Base-by-base conservation (phyloP, 2,329 filamentous ascomycete genomes). In the Neonectria coccinea region DNA sequence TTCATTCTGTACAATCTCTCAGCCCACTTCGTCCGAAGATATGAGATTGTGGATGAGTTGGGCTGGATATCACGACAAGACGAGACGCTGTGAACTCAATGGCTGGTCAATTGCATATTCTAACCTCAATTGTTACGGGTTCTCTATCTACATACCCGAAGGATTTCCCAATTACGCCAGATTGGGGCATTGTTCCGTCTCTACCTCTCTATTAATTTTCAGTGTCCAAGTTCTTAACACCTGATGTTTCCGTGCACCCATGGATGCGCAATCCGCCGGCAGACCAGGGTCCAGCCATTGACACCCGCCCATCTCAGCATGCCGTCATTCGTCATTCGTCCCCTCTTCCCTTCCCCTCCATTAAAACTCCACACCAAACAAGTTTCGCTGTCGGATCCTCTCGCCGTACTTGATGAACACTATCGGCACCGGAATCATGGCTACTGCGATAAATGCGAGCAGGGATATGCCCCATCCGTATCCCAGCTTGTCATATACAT, bases 401-500 rank as follows among this genome's bases (percentile, higher is more conserved):
- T 78, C 75, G 36, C 80, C 80, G 33, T 77, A 82, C 1, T 74
- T 63, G 62, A 76, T 77, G 33, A 82, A 82, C 0, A 79, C 20
- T 3, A 80, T 52, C 0, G 80, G 79, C 8, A 82, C 74, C 6
- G 80, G 81, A 6, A 79, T 69, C 52, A 81, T 65, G 1, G 75
- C 82, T 5, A 86, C 64, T 0, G 81, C 83, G 41, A 89, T 80
- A 62, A 89, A 86, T 8, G 73, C 82, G 54, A 83, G 74, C 39
- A 82, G 61, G 25, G 78, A 80, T 14, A 80, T 82, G 1, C 64
- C 84, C 83, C 71, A 90, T 70, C 74, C 88, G 71, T 68, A 88
- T 78, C 67, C 80, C 12, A 83, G 69, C 18, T 72, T 71, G 12
- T 74, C 69, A 52, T 76, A 52, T 76, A 78, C 70, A 78, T 70